Evolutionary conservation across 805 yeast genomes (phyloP), one percentile per base, ranked within the genome.

Genomic region (Metschnikowia continentalis): DNA sequence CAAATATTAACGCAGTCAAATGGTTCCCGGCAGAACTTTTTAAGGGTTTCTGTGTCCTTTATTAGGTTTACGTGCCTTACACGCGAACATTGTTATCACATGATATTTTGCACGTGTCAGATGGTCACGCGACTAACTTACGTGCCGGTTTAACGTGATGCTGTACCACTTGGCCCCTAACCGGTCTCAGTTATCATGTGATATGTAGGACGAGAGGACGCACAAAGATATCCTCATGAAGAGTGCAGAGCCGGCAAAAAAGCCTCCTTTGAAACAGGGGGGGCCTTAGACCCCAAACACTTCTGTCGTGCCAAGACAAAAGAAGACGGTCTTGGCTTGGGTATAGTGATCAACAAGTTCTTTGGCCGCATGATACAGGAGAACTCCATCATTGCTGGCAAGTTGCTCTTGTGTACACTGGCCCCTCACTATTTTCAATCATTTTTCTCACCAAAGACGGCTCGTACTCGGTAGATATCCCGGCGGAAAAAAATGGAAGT

Each of bases 401-500:
- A 56, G 47, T 54, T 65, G 4, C 55, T 53, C 51, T 52, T 64
- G 40, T 62, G 61, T 50, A 48, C 65, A 23, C 53, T 39, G 60
- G 52, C 75, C 1, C 74, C 75, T 2, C 59, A 67, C 8, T 76
- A 2, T 30, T 43, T 10, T 50, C 56, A 20, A 49, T 63, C 20
- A 52, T 63, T 17, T 64, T 63, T 45, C 57, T 54, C 45, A 68
- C 75, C 32, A 59, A 60, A 19, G 69, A 67, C 11, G 77, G 76
- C 7, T 61, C 68, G 1, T 71, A 67, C 51, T 61, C 62, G 37
- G 61, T 69, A 17, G 53, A 62, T 4, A 49, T 54, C 10, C 53
- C 56, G 6, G 15, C 46, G 2, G 50, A 51, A 17, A 50, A 50
- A 23, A 30, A 48, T 17, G 32, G 60, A 54, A 48, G 51, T 69